These are phyloP conservation scores for Kitagawia praeruptora DNA, from an alignment of 129 eudicot species.

Conservation along the genomic window DNA sequence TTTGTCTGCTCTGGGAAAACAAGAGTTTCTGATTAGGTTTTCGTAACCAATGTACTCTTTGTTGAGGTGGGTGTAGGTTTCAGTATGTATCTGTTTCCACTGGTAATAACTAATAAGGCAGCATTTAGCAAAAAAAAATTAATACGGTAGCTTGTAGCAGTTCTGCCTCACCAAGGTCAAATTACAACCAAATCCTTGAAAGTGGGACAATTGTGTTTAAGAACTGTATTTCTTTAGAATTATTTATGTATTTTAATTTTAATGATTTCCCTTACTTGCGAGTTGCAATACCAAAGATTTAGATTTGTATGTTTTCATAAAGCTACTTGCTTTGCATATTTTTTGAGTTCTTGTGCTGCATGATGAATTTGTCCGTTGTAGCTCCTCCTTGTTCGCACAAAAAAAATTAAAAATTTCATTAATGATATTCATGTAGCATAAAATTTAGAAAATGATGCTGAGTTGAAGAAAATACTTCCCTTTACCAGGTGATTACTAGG, in stretches of 20 bases:
- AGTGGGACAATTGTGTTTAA: neutral
- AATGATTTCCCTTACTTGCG: too few relatives aligned
- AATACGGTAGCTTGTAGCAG: neutral
- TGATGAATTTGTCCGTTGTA: too few relatives aligned
- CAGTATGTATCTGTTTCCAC: neutral
- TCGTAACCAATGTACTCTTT: neutral
- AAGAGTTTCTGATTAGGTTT: neutral
- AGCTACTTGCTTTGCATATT: too few relatives aligned
- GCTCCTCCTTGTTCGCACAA: too few relatives aligned
- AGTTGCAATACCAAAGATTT: too few relatives aligned
- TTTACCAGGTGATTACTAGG: slow-evolving; percentile 69
- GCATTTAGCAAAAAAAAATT: too few relatives aligned
- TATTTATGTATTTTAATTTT: too few relatives aligned
- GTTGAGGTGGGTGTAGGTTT: neutral
- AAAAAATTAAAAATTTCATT: too few relatives aligned
- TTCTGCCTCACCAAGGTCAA: neutral
- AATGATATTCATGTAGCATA: neutral
- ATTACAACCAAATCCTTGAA: neutral
- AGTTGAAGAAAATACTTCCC: slow-evolving; percentile 1
- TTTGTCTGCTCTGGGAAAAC: neutral
- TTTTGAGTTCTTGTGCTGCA: too few relatives aligned
- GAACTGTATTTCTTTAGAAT: neutral
- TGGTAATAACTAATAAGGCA: too few relatives aligned
- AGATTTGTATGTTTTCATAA: too few relatives aligned
- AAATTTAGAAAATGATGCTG: neutral